These are phyloP conservation scores for Schwanniomyces etchellsii DNA, from an alignment of 1,139 yeast species.

Conservation along the genomic window DNA sequence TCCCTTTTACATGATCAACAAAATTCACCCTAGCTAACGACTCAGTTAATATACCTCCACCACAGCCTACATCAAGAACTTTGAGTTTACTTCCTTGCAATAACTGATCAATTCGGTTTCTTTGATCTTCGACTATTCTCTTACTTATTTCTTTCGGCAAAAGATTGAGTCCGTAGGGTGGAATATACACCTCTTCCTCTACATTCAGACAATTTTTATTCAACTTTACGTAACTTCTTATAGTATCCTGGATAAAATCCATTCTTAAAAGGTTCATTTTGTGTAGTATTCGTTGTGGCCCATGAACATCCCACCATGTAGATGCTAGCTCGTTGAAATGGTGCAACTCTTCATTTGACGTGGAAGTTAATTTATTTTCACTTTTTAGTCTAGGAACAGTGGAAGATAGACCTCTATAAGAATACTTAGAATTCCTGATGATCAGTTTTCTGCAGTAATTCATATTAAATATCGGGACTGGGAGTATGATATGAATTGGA, in stretches of 20 bases:
- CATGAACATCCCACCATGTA: constrained; percentile 94
- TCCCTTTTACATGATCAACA: constrained; percentile 64
- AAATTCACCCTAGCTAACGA: constrained; percentile 73
- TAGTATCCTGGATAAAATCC: constrained; percentile 72
- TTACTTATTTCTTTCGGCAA: constrained; percentile 51
- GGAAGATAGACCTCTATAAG: too few relatives aligned
- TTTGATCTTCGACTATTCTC: constrained; percentile 46
- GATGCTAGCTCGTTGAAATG: constrained; percentile 86
- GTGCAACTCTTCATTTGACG: constrained; percentile 41
- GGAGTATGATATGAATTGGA: too few relatives aligned
- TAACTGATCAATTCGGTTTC: constrained; percentile 36
- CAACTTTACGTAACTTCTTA: constrained; percentile 42
- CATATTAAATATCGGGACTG: too few relatives aligned
- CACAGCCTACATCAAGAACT: constrained; percentile 91
- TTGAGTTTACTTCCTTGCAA: constrained; percentile 29
- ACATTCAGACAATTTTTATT: constrained; percentile 29
- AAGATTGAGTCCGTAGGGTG: constrained; percentile 68
- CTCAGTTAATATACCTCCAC: constrained; percentile 91
- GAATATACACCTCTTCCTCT: constrained; percentile 58
- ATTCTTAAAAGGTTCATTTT: constrained; percentile 87
- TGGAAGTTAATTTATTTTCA: background rate
- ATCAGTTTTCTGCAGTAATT: too few relatives aligned
- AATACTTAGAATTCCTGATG: too few relatives aligned
- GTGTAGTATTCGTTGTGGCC: constrained; percentile 89
- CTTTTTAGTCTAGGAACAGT: background rate